phyloP scores from a whole-genome alignment of 1,284 basidiomycete species.

The Sphagnurus paluster region DNA sequence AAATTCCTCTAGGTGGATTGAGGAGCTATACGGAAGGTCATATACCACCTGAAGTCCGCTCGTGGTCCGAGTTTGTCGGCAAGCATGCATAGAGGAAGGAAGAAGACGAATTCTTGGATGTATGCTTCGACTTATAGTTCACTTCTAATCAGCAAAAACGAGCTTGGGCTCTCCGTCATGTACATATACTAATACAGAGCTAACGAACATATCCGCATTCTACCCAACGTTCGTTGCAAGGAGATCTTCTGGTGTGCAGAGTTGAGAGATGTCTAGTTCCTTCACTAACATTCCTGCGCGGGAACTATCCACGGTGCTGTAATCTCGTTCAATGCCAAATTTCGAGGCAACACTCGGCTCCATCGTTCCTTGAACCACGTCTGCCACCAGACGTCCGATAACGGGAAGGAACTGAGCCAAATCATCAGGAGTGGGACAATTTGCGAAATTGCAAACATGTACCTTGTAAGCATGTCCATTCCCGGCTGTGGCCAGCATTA shows the following conservation, averaged over 20 bases:
- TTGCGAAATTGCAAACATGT: constrained; percentile 8
- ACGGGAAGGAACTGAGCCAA: constrained; percentile 22
- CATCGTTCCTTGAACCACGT: constrained; percentile 57
- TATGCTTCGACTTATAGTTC: constrained; percentile 5
- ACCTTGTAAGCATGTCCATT: constrained; percentile 87
- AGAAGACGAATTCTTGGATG: constrained; percentile 7
- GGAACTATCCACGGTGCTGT: constrained; percentile 30
- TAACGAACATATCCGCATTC: constrained; percentile 2
- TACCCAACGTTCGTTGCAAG: constrained; percentile 20
- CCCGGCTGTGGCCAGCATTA: constrained; percentile 76
- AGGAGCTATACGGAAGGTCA: constrained; percentile 84
- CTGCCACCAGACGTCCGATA: constrained; percentile 23
- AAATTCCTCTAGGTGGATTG: constrained; percentile 85
- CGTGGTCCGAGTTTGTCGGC: constrained; percentile 88
- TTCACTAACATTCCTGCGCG: constrained; percentile 29
- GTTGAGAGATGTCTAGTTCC: constrained; percentile 46
- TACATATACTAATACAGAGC: constrained; percentile 16
- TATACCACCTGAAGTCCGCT: constrained; percentile 92
- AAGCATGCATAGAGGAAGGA: constrained; percentile 40
- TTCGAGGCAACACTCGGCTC: constrained; percentile 49
- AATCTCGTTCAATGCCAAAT: constrained; percentile 36
- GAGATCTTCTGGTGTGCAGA: constrained; percentile 53
- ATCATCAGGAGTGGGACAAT: background rate
- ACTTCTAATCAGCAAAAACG: constrained; percentile 13
- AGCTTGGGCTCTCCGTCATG: constrained; percentile 17